Conservation (phyloP, 2,329 filamentous ascomycete species). For the Macrophomina phaseolina region DNA sequence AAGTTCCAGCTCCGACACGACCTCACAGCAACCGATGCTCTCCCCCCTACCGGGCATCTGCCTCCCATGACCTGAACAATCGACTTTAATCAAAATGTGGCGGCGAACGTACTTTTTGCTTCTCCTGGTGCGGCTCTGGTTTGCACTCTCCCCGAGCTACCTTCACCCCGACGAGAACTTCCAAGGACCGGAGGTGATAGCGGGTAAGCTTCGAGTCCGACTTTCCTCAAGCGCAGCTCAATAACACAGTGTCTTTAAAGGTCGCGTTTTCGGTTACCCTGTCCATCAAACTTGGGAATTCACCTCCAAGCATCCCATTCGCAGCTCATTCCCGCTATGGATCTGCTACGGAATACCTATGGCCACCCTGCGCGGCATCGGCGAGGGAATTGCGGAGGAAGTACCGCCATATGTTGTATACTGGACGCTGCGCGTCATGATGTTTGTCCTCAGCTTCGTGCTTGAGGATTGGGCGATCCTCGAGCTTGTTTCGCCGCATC, state of each 20-base stretch:
- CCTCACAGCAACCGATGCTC: background rate
- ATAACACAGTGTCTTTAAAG: slow-evolving; percentile 54
- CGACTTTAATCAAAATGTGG: slow-evolving; percentile 69
- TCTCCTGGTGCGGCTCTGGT: slow-evolving; percentile 86
- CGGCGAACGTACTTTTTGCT: slow-evolving; percentile 85
- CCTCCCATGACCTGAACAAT: slow-evolving; percentile 9
- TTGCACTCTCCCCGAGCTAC: slow-evolving; percentile 93
- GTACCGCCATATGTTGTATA: slow-evolving; percentile 87
- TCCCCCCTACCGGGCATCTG: background rate
- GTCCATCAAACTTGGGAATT: slow-evolving; percentile 96
- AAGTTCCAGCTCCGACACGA: background rate
- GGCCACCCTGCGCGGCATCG: slow-evolving; percentile 89
- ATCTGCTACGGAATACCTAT: slow-evolving; percentile 93
- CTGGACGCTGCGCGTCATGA: slow-evolving; percentile 84
- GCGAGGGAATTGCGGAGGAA: slow-evolving; percentile 81
- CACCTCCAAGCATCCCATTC: slow-evolving; percentile 83
- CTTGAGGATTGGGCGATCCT: slow-evolving; percentile 97
- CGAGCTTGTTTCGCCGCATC: slow-evolving; percentile 78
- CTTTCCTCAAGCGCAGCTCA: slow-evolving; percentile 22
- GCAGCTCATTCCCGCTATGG: slow-evolving; percentile 97
- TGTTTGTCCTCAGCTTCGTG: slow-evolving; percentile 96
- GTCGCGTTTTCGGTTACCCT: slow-evolving; percentile 90
- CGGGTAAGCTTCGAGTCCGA: slow-evolving; percentile 66
- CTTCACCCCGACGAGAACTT: slow-evolving; percentile 99
- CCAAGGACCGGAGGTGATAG: slow-evolving; percentile 95